phyloP scores from a whole-genome alignment of 768 basidiomycete species.

The Tephrocybe sp. region DNA sequence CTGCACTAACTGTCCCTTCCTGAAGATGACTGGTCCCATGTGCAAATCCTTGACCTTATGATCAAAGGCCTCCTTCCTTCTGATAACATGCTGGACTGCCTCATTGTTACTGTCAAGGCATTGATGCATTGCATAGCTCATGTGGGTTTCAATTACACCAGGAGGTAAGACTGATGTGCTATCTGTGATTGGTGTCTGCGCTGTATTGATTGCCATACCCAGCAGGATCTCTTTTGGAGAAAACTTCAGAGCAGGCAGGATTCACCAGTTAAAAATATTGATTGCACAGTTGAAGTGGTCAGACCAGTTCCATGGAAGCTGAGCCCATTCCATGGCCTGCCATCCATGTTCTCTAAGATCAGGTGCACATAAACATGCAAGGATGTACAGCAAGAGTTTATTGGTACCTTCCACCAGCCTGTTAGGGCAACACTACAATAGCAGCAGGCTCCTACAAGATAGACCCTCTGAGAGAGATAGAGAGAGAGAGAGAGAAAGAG shows the following conservation, averaged over 20 bases:
- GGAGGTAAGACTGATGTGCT: not conserved
- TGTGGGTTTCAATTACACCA: slow-evolving; percentile 19
- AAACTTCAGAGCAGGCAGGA: slow-evolving; percentile 25
- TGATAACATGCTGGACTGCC: slow-evolving; percentile 20
- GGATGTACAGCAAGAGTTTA: not conserved
- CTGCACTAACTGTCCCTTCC: slow-evolving; percentile 30
- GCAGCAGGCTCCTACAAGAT: too few relatives aligned
- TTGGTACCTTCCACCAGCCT: not conserved
- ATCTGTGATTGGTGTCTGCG: slow-evolving; percentile 6
- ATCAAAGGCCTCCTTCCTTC: slow-evolving; percentile 27
- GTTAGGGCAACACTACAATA: too few relatives aligned
- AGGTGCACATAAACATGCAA: slow-evolving; percentile 33
- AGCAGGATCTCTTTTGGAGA: slow-evolving; percentile 31
- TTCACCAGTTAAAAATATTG: slow-evolving; percentile 17
- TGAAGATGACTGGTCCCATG: slow-evolving; percentile 23
- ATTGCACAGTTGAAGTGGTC: slow-evolving; percentile 29
- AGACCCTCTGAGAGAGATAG: too few relatives aligned
- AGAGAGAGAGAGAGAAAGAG: too few relatives aligned
- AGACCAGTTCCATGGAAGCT: slow-evolving; percentile 30
- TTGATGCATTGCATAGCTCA: slow-evolving; percentile 14
- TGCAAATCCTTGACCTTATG: slow-evolving; percentile 11
- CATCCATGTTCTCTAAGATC: slow-evolving; percentile 8
- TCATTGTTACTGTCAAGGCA: not conserved
- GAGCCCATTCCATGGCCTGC: slow-evolving; percentile 13
- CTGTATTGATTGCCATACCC: slow-evolving; percentile 28